Percentiles rank a stretch among this genome's conserved stretches.
phyloP scores from a whole-genome alignment of 768 basidiomycete species.

The Lentinula raphanica region DNA sequence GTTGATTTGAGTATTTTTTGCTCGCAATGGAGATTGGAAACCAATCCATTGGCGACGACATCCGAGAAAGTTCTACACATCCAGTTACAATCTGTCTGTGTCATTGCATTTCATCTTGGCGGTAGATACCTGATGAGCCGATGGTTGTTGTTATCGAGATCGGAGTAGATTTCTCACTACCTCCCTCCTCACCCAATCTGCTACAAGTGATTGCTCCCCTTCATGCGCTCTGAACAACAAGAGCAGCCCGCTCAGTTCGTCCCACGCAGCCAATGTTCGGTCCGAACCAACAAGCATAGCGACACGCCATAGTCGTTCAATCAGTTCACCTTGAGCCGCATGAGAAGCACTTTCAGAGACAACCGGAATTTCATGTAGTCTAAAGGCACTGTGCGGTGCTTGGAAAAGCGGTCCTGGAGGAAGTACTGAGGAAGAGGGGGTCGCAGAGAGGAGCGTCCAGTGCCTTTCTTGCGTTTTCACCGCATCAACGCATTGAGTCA shows the following conservation, averaged over 20 bases:
- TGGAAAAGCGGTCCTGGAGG: slow-evolving; percentile 10
- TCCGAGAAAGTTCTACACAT: too few species aligned
- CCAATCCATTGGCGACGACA: too few species aligned
- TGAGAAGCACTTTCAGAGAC: slow-evolving; percentile 20
- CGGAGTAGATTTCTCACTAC: slow-evolving; percentile 1
- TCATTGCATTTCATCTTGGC: too few species aligned
- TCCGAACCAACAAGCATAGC: slow-evolving; percentile 32
- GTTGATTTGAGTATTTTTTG: too few species aligned
- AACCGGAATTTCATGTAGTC: slow-evolving; percentile 29
- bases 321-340: slow-evolving; percentile 42
- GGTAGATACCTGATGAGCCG: too few species aligned
- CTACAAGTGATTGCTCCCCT: slow-evolving; percentile 32
- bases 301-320: slow-evolving; percentile 54
- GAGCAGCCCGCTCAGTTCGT: slow-evolving; percentile 45
- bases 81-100: too few species aligned
- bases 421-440: background rate
- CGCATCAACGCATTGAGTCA: slow-evolving; percentile 22
- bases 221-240: slow-evolving; percentile 50
- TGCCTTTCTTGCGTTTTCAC: slow-evolving; percentile 25
- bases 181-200: slow-evolving; percentile 54
- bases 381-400: slow-evolving; percentile 29
- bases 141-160: too few species aligned
- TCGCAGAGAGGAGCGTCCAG: background rate
- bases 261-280: slow-evolving; percentile 37
- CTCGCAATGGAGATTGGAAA: too few species aligned